A percentile compares a stretch with the other conserved stretches of the same genome.
Evolutionary conservation across 768 basidiomycete species (phyloP).

Genomic region (Leccinum imitatum): DNA sequence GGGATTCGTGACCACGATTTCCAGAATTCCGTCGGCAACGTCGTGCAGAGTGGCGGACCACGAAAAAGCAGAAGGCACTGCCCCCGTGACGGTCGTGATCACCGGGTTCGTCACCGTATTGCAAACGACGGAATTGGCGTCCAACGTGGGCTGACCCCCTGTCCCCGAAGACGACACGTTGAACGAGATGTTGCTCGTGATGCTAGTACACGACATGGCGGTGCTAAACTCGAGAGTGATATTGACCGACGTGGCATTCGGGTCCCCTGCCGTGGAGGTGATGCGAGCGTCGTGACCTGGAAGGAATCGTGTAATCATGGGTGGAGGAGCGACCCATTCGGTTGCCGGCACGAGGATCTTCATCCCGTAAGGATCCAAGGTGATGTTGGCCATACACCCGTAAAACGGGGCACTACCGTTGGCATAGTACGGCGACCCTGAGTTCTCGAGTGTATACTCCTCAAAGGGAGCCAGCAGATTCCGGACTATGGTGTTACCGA

Average conservation of each 20-base stretch:
- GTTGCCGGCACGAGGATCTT: constrained; percentile 71
- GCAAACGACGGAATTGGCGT: constrained; percentile 46
- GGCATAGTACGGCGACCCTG: constrained; percentile 60
- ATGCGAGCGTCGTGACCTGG: constrained; percentile 89
- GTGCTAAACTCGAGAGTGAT: constrained; percentile 79
- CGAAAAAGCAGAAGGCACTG: constrained; percentile 57
- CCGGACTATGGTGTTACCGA: constrained; percentile 54
- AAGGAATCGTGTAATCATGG: constrained; percentile 72
- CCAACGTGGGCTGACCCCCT: constrained; percentile 55
- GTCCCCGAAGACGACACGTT: constrained; percentile 69
- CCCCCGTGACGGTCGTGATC: constrained; percentile 51
- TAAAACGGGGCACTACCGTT: constrained; percentile 60
- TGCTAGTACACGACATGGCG: constrained; percentile 68
- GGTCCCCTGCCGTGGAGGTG: constrained; percentile 34
- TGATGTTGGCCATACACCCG: constrained; percentile 70
- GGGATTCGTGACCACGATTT: constrained; percentile 65
- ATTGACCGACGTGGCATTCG: constrained; percentile 56
- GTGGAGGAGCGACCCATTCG: constrained; percentile 70
- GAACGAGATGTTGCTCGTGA: constrained; percentile 63
- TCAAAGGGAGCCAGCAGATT: constrained; percentile 89
- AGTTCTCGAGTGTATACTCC: constrained; percentile 64
- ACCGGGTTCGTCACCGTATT: constrained; percentile 46
- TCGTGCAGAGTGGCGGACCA: constrained; percentile 75
- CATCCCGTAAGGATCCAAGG: constrained; percentile 74
- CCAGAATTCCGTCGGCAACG: constrained; percentile 81